These are phyloP conservation scores for Sphaerostilbella broomeana DNA, from an alignment of 2,329 filamentous ascomycete species.

Conservation along the genomic window DNA sequence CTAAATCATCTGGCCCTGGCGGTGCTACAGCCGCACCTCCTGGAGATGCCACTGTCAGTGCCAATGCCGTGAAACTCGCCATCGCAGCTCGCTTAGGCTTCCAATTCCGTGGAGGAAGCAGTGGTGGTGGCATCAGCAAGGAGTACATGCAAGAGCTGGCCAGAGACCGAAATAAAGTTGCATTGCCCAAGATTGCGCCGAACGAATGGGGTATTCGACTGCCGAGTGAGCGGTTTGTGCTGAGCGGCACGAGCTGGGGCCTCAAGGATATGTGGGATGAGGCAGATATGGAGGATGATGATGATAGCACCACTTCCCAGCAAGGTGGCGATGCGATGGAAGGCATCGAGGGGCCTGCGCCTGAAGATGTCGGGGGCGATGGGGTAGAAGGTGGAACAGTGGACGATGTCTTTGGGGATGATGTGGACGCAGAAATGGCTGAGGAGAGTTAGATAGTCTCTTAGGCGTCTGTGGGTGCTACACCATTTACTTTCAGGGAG, in stretches of 20 bases:
- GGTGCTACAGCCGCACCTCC: constrained; percentile 43
- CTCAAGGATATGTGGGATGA: constrained; percentile 53
- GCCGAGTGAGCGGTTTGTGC: constrained; percentile 61
- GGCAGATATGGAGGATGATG: constrained; percentile 36
- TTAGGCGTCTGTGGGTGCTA: no score
- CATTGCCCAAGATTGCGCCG: constrained; percentile 54
- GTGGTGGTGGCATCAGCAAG: constrained; percentile 54
- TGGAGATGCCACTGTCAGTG: constrained; percentile 51
- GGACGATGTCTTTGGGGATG: constrained; percentile 49
- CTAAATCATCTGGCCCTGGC: constrained; percentile 44
- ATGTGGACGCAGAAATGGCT: constrained; percentile 52
- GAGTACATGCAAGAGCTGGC: constrained; percentile 75
- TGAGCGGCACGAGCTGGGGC: constrained; percentile 60
- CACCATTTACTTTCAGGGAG: no score
- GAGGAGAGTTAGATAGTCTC: constrained; percentile 25
- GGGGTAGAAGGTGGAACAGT: constrained; percentile 44
- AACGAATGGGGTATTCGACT: constrained; percentile 63
- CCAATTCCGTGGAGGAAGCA: constrained; percentile 56
- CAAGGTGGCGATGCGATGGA: constrained; percentile 44
- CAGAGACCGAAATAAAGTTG: constrained; percentile 60
- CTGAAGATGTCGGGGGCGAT: constrained; percentile 39
- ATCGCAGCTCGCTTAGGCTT: constrained; percentile 62
- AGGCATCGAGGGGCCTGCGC: constrained; percentile 36
- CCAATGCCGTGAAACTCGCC: constrained; percentile 65
- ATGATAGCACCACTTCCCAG: constrained; percentile 33